Conservation (phyloP, 176 grass and related monocot species). For the Typha latifolia region DNA sequence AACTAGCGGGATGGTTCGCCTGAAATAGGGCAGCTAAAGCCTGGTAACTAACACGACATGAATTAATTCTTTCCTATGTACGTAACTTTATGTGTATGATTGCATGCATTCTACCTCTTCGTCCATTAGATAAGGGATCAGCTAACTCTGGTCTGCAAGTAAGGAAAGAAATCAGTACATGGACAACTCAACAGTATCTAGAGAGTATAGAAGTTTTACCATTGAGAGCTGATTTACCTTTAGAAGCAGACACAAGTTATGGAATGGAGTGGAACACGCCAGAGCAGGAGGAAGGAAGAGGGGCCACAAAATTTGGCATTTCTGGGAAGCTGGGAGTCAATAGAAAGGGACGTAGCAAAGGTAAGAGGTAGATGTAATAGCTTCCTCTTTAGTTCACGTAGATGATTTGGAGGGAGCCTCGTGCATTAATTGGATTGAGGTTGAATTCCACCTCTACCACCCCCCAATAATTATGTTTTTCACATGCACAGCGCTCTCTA, state of each 20-base stretch:
- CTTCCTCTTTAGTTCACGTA: background rate
- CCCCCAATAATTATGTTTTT: background rate
- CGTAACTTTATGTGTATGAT: background rate
- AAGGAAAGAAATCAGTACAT: background rate
- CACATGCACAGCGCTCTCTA: background rate
- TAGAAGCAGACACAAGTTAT: background rate
- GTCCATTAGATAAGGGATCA: conserved; percentile 5
- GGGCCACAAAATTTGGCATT: background rate
- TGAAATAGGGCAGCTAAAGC: conserved; percentile 2
- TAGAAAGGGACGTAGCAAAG: background rate
- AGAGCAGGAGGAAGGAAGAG: no score
- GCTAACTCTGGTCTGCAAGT: background rate
- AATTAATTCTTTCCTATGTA: conserved; percentile 14
- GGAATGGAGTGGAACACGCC: no score
- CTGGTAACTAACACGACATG: background rate
- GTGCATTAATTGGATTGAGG: background rate
- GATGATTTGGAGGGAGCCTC: background rate
- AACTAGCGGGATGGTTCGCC: conserved; percentile 20
- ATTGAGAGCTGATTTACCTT: background rate
- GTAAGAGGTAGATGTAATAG: background rate
- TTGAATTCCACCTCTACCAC: conserved; percentile 2
- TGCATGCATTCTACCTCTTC: conserved; percentile 2
- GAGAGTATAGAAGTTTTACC: background rate
- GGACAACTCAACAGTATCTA: background rate
- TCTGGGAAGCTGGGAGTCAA: background rate